These are phyloP conservation scores for Falciphora oryzae DNA, from an alignment of 2,329 filamentous ascomycete genomes.

Conservation along the genomic window DNA sequence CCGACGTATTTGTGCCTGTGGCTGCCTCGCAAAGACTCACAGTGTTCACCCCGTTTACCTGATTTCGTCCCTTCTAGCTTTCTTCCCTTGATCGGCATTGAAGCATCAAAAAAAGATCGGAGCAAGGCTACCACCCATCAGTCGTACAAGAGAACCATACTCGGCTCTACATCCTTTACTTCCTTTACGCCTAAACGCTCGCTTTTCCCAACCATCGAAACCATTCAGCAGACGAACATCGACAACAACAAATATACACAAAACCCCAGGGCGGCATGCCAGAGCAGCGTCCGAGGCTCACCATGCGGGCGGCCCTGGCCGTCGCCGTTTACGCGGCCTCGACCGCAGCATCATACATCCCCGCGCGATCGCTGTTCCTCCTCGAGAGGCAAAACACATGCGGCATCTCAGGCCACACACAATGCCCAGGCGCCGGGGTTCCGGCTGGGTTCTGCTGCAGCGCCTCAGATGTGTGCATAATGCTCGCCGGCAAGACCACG, in stretches of 20 bases:
- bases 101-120: no score
- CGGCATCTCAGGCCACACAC: slow-evolving; percentile 37
- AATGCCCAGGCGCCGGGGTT: slow-evolving; percentile 47
- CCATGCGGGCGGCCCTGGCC: slow-evolving; percentile 28
- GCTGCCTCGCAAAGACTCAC: not conserved
- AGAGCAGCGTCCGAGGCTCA: slow-evolving; percentile 12
- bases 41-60: not conserved
- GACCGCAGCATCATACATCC: slow-evolving; percentile 32
- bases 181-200: not conserved
- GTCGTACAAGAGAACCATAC: not conserved
- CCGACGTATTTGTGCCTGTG: slow-evolving; percentile 2
- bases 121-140: not conserved
- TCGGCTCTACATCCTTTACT: not conserved
- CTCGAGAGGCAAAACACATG: slow-evolving; percentile 45
- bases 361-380: slow-evolving; percentile 24
- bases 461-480: slow-evolving; percentile 45
- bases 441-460: slow-evolving; percentile 65
- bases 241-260: not conserved
- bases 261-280: not conserved
- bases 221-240: not conserved
- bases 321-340: slow-evolving; percentile 25
- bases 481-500: slow-evolving; percentile 59
- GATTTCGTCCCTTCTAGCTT: not conserved
- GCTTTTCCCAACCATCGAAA: not conserved
- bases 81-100: not conserved